Evolutionary conservation across 768 basidiomycete genomes (phyloP).

Genomic region (Plicaturopsis crispa): DNA sequence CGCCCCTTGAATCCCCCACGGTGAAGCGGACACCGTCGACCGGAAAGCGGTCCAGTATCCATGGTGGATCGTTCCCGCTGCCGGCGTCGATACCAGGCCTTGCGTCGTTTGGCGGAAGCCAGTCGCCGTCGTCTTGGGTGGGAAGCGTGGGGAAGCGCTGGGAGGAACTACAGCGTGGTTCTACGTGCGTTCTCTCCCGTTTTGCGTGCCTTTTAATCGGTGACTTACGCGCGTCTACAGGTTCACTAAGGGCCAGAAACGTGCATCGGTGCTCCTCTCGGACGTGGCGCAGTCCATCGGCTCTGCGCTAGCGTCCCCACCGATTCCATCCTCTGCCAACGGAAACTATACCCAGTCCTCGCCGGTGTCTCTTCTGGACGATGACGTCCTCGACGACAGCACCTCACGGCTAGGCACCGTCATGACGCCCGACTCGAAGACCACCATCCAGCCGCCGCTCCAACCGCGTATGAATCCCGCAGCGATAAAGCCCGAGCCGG

Average conservation of each 20-base stretch:
- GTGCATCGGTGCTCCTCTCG: slow-evolving; percentile 56
- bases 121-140: slow-evolving; percentile 36
- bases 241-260: slow-evolving; percentile 61
- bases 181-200: slow-evolving; percentile 36
- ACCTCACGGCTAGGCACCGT: slow-evolving; percentile 17
- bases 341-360: slow-evolving; percentile 13
- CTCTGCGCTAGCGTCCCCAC: slow-evolving; percentile 33
- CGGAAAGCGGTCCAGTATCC: slow-evolving; percentile 1
- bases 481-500: slow-evolving; percentile 12
- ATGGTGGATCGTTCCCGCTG: slow-evolving; percentile 22
- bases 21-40: slow-evolving; percentile 3
- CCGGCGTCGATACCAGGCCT: slow-evolving; percentile 33
- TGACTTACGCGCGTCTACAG: slow-evolving; percentile 26
- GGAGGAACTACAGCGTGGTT: slow-evolving; percentile 45
- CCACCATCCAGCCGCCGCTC: slow-evolving; percentile 3
- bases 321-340: slow-evolving; percentile 22
- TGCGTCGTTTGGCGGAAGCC: slow-evolving; percentile 24
- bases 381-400: slow-evolving; percentile 25
- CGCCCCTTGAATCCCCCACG: slow-evolving; percentile 3
- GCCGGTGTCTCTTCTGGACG: slow-evolving; percentile 30
- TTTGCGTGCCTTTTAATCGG: not conserved
- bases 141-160: slow-evolving; percentile 55
- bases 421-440: slow-evolving; percentile 21
- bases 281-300: slow-evolving; percentile 56
- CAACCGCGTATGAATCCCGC: slow-evolving; percentile 1